Conservation (phyloP, 306 rosid species). For the Acacia melanoxylon region DNA sequence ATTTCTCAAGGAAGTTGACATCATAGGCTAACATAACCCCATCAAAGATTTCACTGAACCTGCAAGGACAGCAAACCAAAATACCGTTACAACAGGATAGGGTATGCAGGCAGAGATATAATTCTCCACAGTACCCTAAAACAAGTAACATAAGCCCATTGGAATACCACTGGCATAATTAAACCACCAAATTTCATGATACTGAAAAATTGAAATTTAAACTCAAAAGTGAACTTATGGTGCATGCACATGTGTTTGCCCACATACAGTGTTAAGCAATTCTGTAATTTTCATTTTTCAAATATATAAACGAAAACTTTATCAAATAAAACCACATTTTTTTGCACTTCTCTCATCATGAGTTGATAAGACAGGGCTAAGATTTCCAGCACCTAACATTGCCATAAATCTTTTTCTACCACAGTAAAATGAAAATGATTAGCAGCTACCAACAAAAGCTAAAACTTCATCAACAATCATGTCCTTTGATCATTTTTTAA, state of each 20-base stretch:
- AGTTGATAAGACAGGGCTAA: neutral
- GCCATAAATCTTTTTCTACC: neutral
- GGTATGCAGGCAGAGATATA: neutral
- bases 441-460: neutral
- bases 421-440: neutral
- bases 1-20: slow-evolving; percentile 47
- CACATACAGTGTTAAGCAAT: neutral
- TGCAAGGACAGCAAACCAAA: slow-evolving; percentile 32
- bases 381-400: neutral
- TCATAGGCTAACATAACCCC: slow-evolving; percentile 84
- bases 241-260: neutral
- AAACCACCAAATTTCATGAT: neutral
- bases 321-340: neutral
- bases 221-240: neutral
- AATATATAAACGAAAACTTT: neutral
- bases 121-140: neutral
- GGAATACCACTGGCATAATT: neutral
- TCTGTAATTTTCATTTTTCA: neutral
- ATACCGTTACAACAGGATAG: neutral
- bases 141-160: neutral
- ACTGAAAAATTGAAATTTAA: neutral
- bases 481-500: neutral
- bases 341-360: neutral
- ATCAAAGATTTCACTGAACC: slow-evolving; percentile 66
- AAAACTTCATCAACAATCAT: neutral